A percentile compares a stretch with the other conserved stretches of the same genome.
These are phyloP conservation scores for Fusarium guadeloupense DNA, from an alignment of 2,329 filamentous ascomycete species.

Conservation along the genomic window DNA sequence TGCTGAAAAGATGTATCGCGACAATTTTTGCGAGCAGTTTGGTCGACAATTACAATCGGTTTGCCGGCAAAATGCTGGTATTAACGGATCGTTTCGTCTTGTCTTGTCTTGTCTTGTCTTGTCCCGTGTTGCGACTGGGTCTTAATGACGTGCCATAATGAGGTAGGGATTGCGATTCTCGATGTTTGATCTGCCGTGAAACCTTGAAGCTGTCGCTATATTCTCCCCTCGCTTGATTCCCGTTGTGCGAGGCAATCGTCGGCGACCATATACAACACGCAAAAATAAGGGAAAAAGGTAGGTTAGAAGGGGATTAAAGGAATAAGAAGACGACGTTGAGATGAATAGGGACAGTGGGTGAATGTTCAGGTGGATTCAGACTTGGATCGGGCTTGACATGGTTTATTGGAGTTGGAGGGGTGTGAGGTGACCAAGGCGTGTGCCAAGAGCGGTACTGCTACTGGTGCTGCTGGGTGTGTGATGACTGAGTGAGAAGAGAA, in stretches of 20 bases:
- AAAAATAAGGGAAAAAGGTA: slow-evolving; percentile 8
- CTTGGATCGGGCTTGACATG: slow-evolving; percentile 35
- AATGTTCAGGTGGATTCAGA: slow-evolving; percentile 30
- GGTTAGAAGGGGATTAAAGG: slow-evolving; percentile 16
- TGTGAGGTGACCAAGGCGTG: neutral
- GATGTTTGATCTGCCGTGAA: slow-evolving; percentile 1
- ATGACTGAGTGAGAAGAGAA: neutral
- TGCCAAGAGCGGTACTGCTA: slow-evolving; percentile 3
- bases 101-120: too few species aligned
- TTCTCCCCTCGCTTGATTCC: slow-evolving; percentile 9
- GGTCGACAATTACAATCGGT: slow-evolving; percentile 4
- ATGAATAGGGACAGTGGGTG: slow-evolving; percentile 30
- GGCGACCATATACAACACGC: slow-evolving; percentile 7
- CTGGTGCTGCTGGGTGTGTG: slow-evolving; percentile 7
- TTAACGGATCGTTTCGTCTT: slow-evolving; percentile 14
- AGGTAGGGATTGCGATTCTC: neutral
- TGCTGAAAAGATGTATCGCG: neutral
- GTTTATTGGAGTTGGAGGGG: neutral
- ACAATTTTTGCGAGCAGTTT: neutral
- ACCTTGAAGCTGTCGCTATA: neutral
- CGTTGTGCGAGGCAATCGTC: slow-evolving; percentile 2
- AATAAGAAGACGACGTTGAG: slow-evolving; percentile 32
- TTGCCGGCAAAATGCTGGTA: slow-evolving; percentile 6
- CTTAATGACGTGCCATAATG: slow-evolving; percentile 23
- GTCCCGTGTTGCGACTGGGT: neutral